Base-by-base conservation (phyloP, 345 rosid species). In the Linum lewisii region DNA sequence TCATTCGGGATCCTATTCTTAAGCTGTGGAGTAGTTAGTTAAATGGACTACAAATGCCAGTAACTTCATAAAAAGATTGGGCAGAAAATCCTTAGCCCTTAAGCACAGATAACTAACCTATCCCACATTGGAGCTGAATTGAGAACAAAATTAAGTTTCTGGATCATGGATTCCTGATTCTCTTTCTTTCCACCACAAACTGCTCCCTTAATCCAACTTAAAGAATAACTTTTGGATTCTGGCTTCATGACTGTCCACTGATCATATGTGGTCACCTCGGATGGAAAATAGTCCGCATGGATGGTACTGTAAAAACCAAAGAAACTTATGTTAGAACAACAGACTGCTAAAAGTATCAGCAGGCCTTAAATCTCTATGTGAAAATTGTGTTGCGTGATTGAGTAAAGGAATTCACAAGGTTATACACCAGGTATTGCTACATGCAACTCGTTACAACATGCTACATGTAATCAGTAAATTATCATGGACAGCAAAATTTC, bases 101-200 rank as follows among this genome's bases (percentile, higher is more conserved):
- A 47, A 63, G 65, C 24, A 64, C 34, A 54, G n/a, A 71, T 25
- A 68, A 65, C 77, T 57, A 66, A 92, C 98, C 98, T 92, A 47
- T 92, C 98, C 96, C 96, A 92, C 80, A 81, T 76, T 21, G 98
- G 98, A 62, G 96, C 93, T 0, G 98, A 83, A 79, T 79, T 58
- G 49, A 92, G 87, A 73, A 71, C 69, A 70, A 82, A 84, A 69
- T 72, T 76, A 62, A 88, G 89, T 73, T 88, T 80, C 74, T 84
- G 81, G 44, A 77, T 73, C 2, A 84, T 74, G 6, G 90, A 83
- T 72, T 92, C 96, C 59, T 82, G 90, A 86, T 77, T 79, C 75
- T 92, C 98, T 68, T 85, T 82, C 77, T 83, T 88, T 24, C 78
- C 96, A 69, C 80, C 64, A 61, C 69, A 73, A 62, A 88, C 80